Percentiles rank a stretch among this genome's conserved stretches.
Conservation (phyloP, 1,284 basidiomycete genomes). For the Sanghuangporus weigelae region DNA sequence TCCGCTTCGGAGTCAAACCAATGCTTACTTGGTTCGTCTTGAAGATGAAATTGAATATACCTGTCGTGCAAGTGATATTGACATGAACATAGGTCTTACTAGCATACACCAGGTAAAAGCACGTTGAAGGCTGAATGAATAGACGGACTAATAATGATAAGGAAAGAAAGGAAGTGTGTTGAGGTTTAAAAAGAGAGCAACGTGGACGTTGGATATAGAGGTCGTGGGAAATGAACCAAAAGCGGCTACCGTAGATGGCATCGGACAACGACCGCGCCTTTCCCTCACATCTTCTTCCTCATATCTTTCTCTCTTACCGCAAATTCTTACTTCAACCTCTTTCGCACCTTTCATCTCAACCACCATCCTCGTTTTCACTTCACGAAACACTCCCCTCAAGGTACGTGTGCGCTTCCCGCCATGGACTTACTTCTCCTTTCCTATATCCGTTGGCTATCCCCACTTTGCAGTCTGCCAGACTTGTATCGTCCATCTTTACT, state of each 20-base stretch:
- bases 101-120: too few relatives aligned
- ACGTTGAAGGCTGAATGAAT: too few relatives aligned
- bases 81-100: too few relatives aligned
- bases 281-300: background rate
- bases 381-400: background rate
- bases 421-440: background rate
- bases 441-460: background rate
- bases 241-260: slow-evolving; percentile 1
- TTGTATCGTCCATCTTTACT: slow-evolving; percentile 1
- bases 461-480: slow-evolving; percentile 1
- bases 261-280: slow-evolving; percentile 6
- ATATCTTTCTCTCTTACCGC: slow-evolving; percentile 7
- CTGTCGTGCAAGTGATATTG: too few relatives aligned
- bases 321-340: background rate
- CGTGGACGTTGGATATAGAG: background rate
- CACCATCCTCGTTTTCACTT: background rate
- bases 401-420: background rate
- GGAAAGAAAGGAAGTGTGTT: background rate
- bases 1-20: too few relatives aligned
- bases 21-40: too few relatives aligned
- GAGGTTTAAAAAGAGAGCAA: background rate
- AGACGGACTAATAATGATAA: too few relatives aligned
- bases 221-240: background rate
- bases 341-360: background rate
- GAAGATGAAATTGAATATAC: too few relatives aligned